A percentile compares a stretch with the other conserved stretches of the same genome.
phyloP scores from a whole-genome alignment of 2,329 filamentous ascomycete genomes.

The Cladophialophora carrionii region DNA sequence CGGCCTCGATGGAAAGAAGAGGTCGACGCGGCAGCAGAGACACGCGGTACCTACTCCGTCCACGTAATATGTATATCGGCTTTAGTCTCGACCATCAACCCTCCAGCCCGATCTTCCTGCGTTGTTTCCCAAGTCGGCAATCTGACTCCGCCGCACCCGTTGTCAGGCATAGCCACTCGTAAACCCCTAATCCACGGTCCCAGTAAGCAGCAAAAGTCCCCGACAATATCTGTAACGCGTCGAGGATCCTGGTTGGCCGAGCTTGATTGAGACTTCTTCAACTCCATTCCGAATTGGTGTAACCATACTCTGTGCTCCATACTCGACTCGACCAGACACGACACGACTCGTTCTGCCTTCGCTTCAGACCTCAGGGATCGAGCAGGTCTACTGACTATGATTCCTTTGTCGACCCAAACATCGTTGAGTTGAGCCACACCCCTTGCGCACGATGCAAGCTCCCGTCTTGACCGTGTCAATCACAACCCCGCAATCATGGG shows the following conservation, averaged over 20 bases:
- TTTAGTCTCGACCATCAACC: background rate
- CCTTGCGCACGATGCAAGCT: conserved; percentile 14
- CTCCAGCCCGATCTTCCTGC: background rate
- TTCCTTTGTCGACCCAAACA: background rate
- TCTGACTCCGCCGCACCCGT: background rate
- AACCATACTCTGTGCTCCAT: background rate
- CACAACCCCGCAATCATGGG: conserved; percentile 21
- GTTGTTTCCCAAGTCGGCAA: background rate
- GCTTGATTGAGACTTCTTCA: background rate
- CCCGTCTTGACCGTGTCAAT: conserved; percentile 20
- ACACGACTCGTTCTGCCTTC: background rate
- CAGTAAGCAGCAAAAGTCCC: conserved; percentile 14
- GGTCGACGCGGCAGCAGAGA: background rate
- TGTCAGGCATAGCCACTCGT: background rate
- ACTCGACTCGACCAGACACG: background rate
- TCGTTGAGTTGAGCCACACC: background rate
- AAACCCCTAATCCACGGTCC: background rate
- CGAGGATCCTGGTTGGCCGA: background rate
- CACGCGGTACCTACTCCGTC: background rate
- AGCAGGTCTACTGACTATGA: background rate
- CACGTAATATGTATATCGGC: background rate
- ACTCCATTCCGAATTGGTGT: background rate
- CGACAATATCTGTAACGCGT: background rate
- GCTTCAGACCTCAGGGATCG: background rate
- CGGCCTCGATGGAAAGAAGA: background rate